A percentile compares a stretch with the other conserved stretches of the same genome.
Conservation (phyloP, 495 filamentous ascomycete species). For the Entonaema liquescens region DNA sequence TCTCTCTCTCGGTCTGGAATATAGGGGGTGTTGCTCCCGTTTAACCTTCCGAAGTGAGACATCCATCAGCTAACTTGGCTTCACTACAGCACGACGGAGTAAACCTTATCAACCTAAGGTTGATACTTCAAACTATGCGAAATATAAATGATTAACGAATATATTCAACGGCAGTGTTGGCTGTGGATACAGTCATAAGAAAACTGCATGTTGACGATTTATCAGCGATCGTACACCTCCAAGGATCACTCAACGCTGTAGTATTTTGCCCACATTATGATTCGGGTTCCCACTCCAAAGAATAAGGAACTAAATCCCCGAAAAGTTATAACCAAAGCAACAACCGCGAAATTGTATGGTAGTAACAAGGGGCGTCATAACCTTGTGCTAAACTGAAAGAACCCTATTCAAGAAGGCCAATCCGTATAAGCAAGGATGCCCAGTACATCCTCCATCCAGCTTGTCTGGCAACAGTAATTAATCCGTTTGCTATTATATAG, state of each 20-base stretch:
- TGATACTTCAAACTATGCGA: neutral
- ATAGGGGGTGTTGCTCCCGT: neutral
- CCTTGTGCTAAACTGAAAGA: neutral
- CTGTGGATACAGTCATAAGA: neutral
- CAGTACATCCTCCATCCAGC: neutral
- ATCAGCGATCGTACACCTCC: neutral
- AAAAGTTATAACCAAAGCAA: neutral
- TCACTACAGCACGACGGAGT: neutral
- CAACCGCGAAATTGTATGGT: neutral
- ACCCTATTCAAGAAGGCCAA: neutral
- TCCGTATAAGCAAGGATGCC: neutral
- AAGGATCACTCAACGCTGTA: neutral
- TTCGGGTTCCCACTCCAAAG: neutral
- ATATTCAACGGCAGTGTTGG: neutral
- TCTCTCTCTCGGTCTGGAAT: neutral
- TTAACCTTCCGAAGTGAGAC: neutral
- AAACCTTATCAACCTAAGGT: constrained; percentile 3
- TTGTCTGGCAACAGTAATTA: neutral
- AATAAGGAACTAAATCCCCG: neutral
- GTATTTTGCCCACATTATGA: neutral
- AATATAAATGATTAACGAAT: neutral
- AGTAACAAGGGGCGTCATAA: neutral
- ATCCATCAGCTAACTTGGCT: neutral
- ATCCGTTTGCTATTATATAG: neutral
- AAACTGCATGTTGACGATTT: neutral